Percentiles rank a stretch among this genome's conserved stretches.
Evolutionary conservation across 2,329 filamentous ascomycete species (phyloP).

Genomic region (Verticillium isaacii): DNA sequence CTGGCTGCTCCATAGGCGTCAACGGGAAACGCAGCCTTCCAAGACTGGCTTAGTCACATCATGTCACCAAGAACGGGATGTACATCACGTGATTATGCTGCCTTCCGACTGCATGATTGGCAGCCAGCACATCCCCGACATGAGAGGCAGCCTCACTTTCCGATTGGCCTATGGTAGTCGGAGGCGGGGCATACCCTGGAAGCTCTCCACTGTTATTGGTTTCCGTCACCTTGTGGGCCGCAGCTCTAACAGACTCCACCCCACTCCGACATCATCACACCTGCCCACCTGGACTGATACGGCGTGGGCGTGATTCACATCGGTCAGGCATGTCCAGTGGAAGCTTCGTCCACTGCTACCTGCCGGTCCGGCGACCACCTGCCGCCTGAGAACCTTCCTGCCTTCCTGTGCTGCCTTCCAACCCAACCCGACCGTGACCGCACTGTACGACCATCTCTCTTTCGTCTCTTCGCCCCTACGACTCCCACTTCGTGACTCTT

Average conservation of each 20-base stretch:
- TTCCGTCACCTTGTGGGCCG: not conserved
- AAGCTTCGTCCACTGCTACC: not conserved
- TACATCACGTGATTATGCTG: not conserved
- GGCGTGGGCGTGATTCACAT: constrained; percentile 1
- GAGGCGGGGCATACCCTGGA: not conserved
- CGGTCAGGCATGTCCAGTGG: not conserved
- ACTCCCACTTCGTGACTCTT: not conserved
- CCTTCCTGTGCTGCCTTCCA: constrained; percentile 1
- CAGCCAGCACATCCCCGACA: not conserved
- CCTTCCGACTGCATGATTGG: not conserved
- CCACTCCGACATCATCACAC: not conserved
- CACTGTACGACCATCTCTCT: constrained; percentile 4
- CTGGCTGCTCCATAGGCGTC: not conserved
- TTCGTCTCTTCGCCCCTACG: not conserved
- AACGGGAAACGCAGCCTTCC: not conserved
- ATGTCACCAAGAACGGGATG: not conserved
- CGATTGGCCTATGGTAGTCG: not conserved
- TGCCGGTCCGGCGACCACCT: not conserved
- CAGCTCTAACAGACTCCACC: not conserved
- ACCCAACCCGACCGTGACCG: not conserved
- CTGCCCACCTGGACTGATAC: not conserved
- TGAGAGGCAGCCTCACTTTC: not conserved
- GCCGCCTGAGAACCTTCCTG: not conserved
- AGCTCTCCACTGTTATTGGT: not conserved
- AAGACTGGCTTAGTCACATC: not conserved